phyloP scores from a whole-genome alignment of 129 eudicot species.

The Scalesia atractyloides region DNA sequence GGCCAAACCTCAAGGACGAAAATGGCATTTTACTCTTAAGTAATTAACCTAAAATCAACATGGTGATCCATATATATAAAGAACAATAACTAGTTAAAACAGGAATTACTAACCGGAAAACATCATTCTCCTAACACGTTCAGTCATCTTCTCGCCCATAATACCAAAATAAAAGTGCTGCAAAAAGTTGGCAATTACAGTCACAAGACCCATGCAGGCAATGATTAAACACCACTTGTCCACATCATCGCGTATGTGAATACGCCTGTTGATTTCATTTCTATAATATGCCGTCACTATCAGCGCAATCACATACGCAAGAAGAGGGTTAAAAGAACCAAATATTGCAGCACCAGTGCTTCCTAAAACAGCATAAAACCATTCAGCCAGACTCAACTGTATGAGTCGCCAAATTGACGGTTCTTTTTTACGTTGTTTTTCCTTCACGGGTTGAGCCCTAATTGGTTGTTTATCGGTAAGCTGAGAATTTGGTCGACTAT shows the following conservation, averaged over 20 bases:
- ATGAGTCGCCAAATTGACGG: slow-evolving; percentile 96
- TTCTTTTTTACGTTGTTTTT: slow-evolving; percentile 46
- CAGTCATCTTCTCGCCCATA: slow-evolving; percentile 99
- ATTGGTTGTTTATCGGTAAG: slow-evolving; percentile 49
- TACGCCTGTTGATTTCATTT: slow-evolving; percentile 33
- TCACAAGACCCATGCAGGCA: slow-evolving; percentile 91
- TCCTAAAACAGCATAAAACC: slow-evolving; percentile 96
- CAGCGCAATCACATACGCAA: slow-evolving; percentile 84
- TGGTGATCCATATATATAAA: slow-evolving; percentile 10
- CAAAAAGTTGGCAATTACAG: slow-evolving; percentile 87
- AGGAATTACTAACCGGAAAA: slow-evolving; percentile 67
- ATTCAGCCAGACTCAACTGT: slow-evolving; percentile 92
- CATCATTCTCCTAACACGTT: slow-evolving; percentile 97
- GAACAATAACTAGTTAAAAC: slow-evolving; percentile 4
- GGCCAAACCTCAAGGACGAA: no score
- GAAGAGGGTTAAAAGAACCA: slow-evolving; percentile 92
- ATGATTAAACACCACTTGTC: slow-evolving; percentile 91
- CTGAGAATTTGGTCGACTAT: slow-evolving; percentile 82
- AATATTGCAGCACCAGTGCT: slow-evolving; percentile 93
- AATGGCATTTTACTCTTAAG: no score
- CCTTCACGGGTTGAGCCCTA: slow-evolving; percentile 43
- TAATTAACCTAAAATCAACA: not conserved
- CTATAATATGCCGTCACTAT: slow-evolving; percentile 78
- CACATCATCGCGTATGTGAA: slow-evolving; percentile 62
- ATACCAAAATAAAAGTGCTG: slow-evolving; percentile 97